phyloP scores from a whole-genome alignment of 495 filamentous ascomycete species.

The Annulohypoxylon maeteangense region DNA sequence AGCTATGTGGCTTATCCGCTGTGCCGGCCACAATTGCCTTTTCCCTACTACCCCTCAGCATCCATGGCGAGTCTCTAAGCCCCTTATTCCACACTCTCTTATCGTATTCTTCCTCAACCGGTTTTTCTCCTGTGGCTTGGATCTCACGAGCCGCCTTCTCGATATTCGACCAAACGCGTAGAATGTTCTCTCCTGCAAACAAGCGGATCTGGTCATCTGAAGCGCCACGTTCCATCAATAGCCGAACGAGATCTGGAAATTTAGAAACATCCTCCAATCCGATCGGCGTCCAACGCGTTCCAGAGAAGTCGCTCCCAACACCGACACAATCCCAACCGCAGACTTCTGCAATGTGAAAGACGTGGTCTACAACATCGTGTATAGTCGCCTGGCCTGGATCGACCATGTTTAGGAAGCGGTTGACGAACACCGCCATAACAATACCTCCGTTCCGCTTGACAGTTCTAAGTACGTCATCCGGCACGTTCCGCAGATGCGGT shows the following conservation, averaged over 20 bases:
- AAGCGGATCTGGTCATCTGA: slow-evolving; percentile 63
- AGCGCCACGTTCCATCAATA: slow-evolving; percentile 58
- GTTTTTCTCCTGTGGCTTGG: slow-evolving; percentile 36
- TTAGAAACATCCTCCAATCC: slow-evolving; percentile 61
- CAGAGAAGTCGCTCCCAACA: slow-evolving; percentile 73
- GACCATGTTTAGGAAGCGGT: slow-evolving; percentile 69
- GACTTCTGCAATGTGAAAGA: slow-evolving; percentile 64
- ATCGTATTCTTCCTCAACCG: slow-evolving; percentile 38
- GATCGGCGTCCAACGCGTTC: slow-evolving; percentile 58
- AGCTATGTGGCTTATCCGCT: slow-evolving; percentile 27
- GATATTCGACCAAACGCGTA: slow-evolving; percentile 46
- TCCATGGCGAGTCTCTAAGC: slow-evolving; percentile 34
- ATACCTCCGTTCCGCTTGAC: slow-evolving; percentile 65
- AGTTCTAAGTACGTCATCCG: slow-evolving; percentile 67
- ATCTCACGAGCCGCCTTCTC: slow-evolving; percentile 33
- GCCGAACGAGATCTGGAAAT: slow-evolving; percentile 35
- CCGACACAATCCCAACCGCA: slow-evolving; percentile 71
- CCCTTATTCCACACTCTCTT: slow-evolving; percentile 35
- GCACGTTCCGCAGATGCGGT: slow-evolving; percentile 68
- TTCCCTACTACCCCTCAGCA: slow-evolving; percentile 33
- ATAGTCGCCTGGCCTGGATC: slow-evolving; percentile 66
- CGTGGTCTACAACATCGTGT: slow-evolving; percentile 71
- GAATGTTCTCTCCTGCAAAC: slow-evolving; percentile 65
- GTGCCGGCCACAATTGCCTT: slow-evolving; percentile 26
- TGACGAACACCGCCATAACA: slow-evolving; percentile 71